A percentile compares a stretch with the other conserved stretches of the same genome.
These are phyloP conservation scores for Gomphus bonarii DNA, from an alignment of 1,284 basidiomycete species.

Conservation along the genomic window DNA sequence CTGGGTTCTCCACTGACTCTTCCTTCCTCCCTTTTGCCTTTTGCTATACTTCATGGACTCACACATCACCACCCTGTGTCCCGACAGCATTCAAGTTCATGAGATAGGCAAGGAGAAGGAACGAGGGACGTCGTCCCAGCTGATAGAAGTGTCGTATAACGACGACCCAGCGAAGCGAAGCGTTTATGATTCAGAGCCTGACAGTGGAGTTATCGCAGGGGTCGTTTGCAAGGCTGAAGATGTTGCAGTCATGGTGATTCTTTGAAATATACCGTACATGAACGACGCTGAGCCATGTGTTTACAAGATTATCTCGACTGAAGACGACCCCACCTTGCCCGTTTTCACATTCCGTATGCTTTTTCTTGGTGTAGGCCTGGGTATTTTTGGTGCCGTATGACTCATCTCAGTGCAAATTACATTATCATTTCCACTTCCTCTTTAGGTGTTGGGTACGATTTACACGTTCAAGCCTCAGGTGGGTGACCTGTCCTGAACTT, in stretches of 20 bases:
- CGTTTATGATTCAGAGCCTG: constrained; percentile 14
- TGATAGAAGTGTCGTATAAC: neutral
- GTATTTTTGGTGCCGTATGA: constrained; percentile 45
- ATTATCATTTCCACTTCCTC: neutral
- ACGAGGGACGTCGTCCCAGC: neutral
- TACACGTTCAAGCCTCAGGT: constrained; percentile 51
- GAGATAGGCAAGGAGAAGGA: neutral
- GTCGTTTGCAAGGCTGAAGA: constrained; percentile 35
- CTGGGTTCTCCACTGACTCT: neutral
- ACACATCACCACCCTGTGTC: neutral
- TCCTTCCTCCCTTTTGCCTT: neutral
- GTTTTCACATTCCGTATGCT: constrained; percentile 49
- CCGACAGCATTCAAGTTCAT: neutral
- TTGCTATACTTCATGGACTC: neutral
- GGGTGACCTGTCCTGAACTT: neutral
- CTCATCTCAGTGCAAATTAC: constrained; percentile 14
- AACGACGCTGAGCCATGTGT: neutral
- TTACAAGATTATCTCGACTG: constrained; percentile 35
- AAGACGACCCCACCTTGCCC: constrained; percentile 46
- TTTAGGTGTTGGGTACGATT: constrained; percentile 38
- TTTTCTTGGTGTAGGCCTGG: constrained; percentile 50
- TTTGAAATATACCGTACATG: neutral
- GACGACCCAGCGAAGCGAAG: constrained; percentile 16
- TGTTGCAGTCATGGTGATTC: constrained; percentile 31
- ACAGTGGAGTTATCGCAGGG: constrained; percentile 17